Evolutionary conservation across 805 yeast species (phyloP), one percentile per base, ranked within the genome.

Genomic region (Suhomyces kilbournensis): DNA sequence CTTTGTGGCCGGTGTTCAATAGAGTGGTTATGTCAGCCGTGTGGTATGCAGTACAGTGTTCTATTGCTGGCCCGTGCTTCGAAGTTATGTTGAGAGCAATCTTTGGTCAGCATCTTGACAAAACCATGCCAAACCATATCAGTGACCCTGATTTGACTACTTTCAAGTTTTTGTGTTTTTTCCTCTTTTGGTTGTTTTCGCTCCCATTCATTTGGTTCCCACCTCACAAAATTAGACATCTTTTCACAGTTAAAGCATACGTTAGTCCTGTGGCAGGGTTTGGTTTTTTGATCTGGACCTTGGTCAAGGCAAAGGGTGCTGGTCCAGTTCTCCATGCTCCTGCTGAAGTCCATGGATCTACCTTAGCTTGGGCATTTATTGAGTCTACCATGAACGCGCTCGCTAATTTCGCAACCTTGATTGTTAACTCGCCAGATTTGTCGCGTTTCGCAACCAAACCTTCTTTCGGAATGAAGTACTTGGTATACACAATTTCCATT

Each of bases 351-450:
- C 64, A 70, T 19, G 88, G 91, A 7, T 71, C 83, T 12, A 86
- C 70, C 2, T 80, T 85, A 57, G 90, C 82, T 23, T 91, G 97
- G 97, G 90, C 88, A 0, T 90, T 90, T 64, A 81, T 90, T 49
- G 78, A 78, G 59, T 82, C 93, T 4, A 76, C 84, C 30, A 88
- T 91, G 96, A 86, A 84, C 69, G 79, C 91, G 19, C 72, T 90
- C 56, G 88, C 96, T 25, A 90, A 90, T 70, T 90, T 90, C 64
- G 94, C 96, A 4, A 87, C 97, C n/a, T 78, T 90, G 62, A 87
- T 91, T 63, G 80, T 87, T 50, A 90, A 90, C 70, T 88, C 94
- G 14, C 96, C 97, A 1, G 97, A 90, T 74, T 90, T 90, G 69
- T 79, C 96, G 23, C 82, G 97, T 68, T 86, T 90, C 71, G 87